phyloP scores from a whole-genome alignment of 163 green algal genomes.

The Coccomyxa subellipsoidea region DNA sequence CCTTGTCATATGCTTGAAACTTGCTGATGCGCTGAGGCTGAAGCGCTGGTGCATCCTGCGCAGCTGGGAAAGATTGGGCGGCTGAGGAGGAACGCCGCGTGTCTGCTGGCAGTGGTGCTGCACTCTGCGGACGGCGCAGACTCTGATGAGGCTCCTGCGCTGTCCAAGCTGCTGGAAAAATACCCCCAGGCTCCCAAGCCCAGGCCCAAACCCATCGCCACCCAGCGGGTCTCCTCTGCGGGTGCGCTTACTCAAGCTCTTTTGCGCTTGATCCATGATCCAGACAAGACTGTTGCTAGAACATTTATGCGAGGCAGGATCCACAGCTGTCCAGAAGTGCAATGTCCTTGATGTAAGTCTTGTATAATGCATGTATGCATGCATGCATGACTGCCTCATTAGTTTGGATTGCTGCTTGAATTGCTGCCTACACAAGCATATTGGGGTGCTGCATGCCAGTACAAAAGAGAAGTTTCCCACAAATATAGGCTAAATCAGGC shows the following conservation, averaged over 20 bases:
- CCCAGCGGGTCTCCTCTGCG: not conserved
- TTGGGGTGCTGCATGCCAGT: not conserved
- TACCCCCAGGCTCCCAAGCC: not conserved
- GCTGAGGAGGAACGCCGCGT: not conserved
- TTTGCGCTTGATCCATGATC: not conserved
- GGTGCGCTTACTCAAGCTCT: not conserved
- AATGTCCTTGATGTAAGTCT: not conserved
- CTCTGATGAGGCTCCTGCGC: not conserved
- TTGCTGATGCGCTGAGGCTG: too few relatives aligned
- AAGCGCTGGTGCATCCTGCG: not conserved
- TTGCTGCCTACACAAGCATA: not conserved
- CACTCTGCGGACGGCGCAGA: not conserved
- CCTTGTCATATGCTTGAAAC: too few relatives aligned
- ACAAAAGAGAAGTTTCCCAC: too few relatives aligned
- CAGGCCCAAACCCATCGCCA: not conserved
- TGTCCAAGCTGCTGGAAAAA: not conserved
- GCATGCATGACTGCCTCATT: not conserved
- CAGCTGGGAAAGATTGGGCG: conserved; percentile 2
- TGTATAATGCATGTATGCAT: too few relatives aligned
- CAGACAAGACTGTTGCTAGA: too few relatives aligned
- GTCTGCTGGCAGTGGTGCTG: not conserved
- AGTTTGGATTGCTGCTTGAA: not conserved
- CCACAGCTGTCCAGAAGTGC: not conserved
- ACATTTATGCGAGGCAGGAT: too few relatives aligned
- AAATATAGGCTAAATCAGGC: too few relatives aligned